Conservation (phyloP, 176 grass and related monocot species). For the Puya raimondii region DNA sequence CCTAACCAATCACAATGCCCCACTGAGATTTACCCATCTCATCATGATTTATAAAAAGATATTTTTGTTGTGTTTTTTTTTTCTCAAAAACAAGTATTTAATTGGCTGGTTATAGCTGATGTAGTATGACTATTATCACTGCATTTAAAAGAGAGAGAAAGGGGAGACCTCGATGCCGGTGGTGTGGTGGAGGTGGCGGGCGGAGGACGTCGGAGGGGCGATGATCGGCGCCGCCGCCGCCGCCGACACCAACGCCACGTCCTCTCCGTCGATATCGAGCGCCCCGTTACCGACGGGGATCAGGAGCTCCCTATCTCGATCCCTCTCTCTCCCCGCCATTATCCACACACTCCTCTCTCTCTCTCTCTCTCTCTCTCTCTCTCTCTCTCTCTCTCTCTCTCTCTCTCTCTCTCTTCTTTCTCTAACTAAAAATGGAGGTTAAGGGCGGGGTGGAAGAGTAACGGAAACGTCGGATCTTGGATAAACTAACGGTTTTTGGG, state of each 20-base stretch:
- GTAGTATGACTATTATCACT: too few species aligned
- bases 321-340: conserved; percentile 31
- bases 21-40: too few species aligned
- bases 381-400: neutral
- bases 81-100: too few species aligned
- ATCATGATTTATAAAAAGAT: too few species aligned
- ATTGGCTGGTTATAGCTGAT: too few species aligned
- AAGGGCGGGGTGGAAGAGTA: too few species aligned
- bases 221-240: neutral
- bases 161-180: neutral
- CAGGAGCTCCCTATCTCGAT: conserved; percentile 30
- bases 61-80: too few species aligned
- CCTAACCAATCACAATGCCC: too few species aligned
- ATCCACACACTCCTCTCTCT: neutral
- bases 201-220: neutral
- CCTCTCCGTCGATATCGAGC: neutral
- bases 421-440: neutral
- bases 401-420: neutral
- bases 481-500: too few species aligned
- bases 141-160: neutral
- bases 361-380: neutral
- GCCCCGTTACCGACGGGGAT: conserved; percentile 8
- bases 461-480: neutral
- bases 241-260: neutral
- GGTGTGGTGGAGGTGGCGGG: neutral